These are phyloP conservation scores for Pythium phragmiticola DNA, from an alignment of 352 stramenopile species.

Conservation along the genomic window DNA sequence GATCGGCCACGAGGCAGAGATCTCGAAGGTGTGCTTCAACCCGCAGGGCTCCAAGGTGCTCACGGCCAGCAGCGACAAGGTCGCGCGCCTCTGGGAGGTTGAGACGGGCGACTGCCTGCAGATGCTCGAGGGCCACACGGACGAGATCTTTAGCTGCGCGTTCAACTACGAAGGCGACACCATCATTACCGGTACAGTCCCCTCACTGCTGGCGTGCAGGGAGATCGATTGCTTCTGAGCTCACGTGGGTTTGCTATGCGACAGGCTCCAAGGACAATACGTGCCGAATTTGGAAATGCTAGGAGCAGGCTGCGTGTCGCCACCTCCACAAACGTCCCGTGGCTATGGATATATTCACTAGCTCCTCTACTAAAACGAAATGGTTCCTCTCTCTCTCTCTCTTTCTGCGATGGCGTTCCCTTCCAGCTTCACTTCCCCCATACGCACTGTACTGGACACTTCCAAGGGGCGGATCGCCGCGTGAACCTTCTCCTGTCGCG, in stretches of 20 bases:
- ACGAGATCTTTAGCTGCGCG: slow-evolving; percentile 96
- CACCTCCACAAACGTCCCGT: too few species aligned
- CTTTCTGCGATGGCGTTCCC: neutral
- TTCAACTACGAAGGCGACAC: slow-evolving; percentile 97
- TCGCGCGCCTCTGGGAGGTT: slow-evolving; percentile 92
- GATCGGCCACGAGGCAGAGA: slow-evolving; percentile 94
- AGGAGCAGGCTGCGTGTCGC: slow-evolving; percentile 4
- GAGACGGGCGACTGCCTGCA: slow-evolving; percentile 93
- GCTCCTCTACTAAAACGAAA: neutral
- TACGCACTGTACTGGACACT: neutral
- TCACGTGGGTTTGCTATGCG: neutral
- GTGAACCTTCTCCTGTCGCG: too few species aligned
- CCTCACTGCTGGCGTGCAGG: neutral
- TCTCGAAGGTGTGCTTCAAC: slow-evolving; percentile 96
- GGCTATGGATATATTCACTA: neutral
- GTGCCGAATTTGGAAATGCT: slow-evolving; percentile 84
- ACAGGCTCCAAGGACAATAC: slow-evolving; percentile 84
- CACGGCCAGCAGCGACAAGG: slow-evolving; percentile 94
- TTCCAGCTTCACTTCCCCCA: neutral
- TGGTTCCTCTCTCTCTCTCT: neutral
- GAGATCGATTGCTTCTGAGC: neutral
- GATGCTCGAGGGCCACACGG: slow-evolving; percentile 95
- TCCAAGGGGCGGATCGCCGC: too few species aligned
- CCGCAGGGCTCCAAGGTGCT: slow-evolving; percentile 94
- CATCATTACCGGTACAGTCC: slow-evolving; percentile 91